These are phyloP conservation scores for Coemansia reversa DNA, from an alignment of 192 early-diverging fungal genomes.

Conservation along the genomic window DNA sequence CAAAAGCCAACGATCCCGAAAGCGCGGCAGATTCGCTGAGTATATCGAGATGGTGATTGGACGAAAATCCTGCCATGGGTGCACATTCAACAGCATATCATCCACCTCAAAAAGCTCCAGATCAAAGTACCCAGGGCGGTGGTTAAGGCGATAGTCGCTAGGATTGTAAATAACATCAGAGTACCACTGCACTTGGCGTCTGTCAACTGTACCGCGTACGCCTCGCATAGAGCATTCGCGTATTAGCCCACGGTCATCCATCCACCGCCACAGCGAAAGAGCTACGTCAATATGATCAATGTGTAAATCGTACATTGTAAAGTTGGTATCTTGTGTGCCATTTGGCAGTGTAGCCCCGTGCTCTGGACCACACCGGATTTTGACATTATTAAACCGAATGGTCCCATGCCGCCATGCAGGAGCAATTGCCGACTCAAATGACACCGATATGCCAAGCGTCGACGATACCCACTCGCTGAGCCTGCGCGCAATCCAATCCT, in stretches of 20 bases:
- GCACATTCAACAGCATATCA: conserved; percentile 84
- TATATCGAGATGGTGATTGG: conserved; percentile 88
- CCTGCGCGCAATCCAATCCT: conserved; percentile 79
- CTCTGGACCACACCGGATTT: conserved; percentile 54
- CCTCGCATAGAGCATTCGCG: conserved; percentile 81
- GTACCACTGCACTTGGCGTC: conserved; percentile 78
- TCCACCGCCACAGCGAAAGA: conserved; percentile 83
- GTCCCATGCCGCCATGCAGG: conserved; percentile 90
- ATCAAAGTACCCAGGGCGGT: conserved; percentile 80
- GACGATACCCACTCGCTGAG: conserved; percentile 77
- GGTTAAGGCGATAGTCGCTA: conserved; percentile 57
- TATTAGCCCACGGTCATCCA: conserved; percentile 83
- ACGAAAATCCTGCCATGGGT: conserved; percentile 72
- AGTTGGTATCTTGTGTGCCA: conserved; percentile 66
- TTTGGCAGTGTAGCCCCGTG: conserved; percentile 25
- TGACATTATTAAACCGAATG: conserved; percentile 85
- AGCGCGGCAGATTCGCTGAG: conserved; percentile 73
- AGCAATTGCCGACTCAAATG: conserved; percentile 87
- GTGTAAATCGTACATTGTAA: conserved; percentile 83
- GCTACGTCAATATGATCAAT: conserved; percentile 81
- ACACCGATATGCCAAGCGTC: conserved; percentile 77
- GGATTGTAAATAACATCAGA: conserved; percentile 61
- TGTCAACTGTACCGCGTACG: conserved; percentile 84
- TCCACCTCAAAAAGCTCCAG: conserved; percentile 79
- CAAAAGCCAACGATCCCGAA: conserved; percentile 90